phyloP scores from a whole-genome alignment of 2,329 filamentous ascomycete genomes.

The Stagonosporopsis vannaccii region DNA sequence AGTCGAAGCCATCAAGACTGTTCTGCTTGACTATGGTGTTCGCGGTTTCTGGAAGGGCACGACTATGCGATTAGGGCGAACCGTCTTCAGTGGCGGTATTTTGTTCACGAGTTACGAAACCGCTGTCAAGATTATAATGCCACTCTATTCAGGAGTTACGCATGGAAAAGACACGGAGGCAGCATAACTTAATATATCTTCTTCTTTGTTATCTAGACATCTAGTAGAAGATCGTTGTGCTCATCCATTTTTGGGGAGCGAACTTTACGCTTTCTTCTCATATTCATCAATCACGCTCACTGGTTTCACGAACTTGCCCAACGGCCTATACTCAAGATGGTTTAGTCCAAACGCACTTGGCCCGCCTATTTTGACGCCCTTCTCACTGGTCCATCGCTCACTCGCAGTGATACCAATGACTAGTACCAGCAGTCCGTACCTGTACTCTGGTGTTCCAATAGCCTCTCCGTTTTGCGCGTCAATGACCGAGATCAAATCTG shows the following conservation, averaged over 20 bases:
- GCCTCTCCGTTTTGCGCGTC: slow-evolving; percentile 59
- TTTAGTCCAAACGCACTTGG: slow-evolving; percentile 59
- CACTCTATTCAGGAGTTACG: slow-evolving; percentile 39
- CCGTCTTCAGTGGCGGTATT: slow-evolving; percentile 72
- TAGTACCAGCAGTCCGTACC: slow-evolving; percentile 61
- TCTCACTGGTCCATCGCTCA: slow-evolving; percentile 60
- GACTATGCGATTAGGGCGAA: slow-evolving; percentile 70
- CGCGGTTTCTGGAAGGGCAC: slow-evolving; percentile 72
- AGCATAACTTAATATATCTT: slow-evolving; percentile 23
- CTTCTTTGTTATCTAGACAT: neutral
- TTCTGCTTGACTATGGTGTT: slow-evolving; percentile 65
- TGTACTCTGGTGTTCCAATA: slow-evolving; percentile 63
- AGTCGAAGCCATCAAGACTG: slow-evolving; percentile 61
- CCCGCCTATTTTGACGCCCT: slow-evolving; percentile 60
- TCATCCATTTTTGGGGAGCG: neutral
- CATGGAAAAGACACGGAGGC: slow-evolving; percentile 26
- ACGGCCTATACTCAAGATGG: slow-evolving; percentile 57
- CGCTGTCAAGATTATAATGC: slow-evolving; percentile 58
- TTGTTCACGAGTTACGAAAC: slow-evolving; percentile 70
- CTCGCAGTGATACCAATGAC: slow-evolving; percentile 64
- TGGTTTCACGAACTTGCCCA: slow-evolving; percentile 62
- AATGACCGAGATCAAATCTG: slow-evolving; percentile 59
- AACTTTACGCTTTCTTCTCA: slow-evolving; percentile 24
- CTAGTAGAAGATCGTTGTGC: neutral
- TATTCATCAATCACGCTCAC: slow-evolving; percentile 63